A percentile compares a stretch with the other conserved stretches of the same genome.
These are phyloP conservation scores for Apiospora malaysiana DNA, from an alignment of 2,329 filamentous ascomycete species.

Conservation along the genomic window DNA sequence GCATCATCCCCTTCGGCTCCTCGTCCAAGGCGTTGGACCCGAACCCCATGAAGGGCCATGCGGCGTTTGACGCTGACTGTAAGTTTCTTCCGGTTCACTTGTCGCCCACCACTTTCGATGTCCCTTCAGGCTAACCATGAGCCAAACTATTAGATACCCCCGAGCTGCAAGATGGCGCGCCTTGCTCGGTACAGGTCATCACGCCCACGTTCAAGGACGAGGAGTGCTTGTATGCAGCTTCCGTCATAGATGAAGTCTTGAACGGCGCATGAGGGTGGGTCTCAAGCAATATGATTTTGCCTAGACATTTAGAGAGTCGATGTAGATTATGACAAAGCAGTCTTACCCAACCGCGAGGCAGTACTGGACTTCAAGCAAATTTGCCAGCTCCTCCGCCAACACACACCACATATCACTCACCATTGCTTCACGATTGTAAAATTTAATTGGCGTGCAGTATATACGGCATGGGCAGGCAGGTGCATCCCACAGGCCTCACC, in stretches of 20 bases:
- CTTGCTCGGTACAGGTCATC: conserved; percentile 53
- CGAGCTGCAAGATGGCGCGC: conserved; percentile 46
- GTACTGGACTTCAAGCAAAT: too few relatives aligned
- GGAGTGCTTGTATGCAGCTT: conserved; percentile 44
- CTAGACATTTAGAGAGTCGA: too few relatives aligned
- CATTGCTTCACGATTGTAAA: too few relatives aligned
- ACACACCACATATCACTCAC: too few relatives aligned
- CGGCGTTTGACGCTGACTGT: conserved; percentile 41
- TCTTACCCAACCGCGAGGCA: too few relatives aligned
- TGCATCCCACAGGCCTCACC: too few relatives aligned
- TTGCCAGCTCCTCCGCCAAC: too few relatives aligned
- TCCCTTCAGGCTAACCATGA: background rate
- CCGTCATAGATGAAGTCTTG: conserved; percentile 37
- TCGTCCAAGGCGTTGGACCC: conserved; percentile 49
- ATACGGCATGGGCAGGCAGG: too few relatives aligned
- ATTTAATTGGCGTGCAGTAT: too few relatives aligned
- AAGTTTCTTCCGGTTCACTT: conserved; percentile 24
- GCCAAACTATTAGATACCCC: conserved; percentile 44
- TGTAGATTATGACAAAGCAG: too few relatives aligned
- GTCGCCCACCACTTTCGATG: too few relatives aligned
- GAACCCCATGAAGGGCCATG: conserved; percentile 34
- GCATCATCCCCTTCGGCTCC: conserved; percentile 51
- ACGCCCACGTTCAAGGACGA: conserved; percentile 54
- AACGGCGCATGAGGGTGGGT: background rate
- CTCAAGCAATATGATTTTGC: background rate